Percentiles rank a stretch among this genome's conserved stretches.
Evolutionary conservation across 129 eudicot genomes (phyloP).

Genomic region (Chrysanthemum seticuspe): DNA sequence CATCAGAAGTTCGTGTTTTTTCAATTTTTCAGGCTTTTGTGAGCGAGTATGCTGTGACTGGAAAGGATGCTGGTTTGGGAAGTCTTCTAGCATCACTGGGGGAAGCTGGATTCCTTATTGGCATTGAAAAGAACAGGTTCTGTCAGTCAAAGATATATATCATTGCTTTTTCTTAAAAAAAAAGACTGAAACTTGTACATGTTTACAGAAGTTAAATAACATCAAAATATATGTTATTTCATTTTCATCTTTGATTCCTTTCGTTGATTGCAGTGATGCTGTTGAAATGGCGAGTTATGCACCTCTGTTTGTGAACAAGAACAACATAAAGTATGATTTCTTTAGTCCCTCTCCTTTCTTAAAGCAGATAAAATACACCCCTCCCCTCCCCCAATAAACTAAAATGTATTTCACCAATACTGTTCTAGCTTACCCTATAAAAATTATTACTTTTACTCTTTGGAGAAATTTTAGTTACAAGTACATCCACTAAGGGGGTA

Average conservation of each 20-base stretch:
- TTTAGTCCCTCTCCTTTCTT: neutral
- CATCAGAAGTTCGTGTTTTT: neutral
- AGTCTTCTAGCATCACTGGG: constrained; percentile 84
- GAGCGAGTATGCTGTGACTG: constrained; percentile 97
- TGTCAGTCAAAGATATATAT: no score
- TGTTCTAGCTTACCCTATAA: no score
- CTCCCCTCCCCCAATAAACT: no score
- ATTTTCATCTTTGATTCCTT: neutral
- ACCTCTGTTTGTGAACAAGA: constrained; percentile 71
- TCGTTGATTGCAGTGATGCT: constrained; percentile 53
- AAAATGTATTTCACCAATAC: no score
- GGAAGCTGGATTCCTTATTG: constrained; percentile 93
- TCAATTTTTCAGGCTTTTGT: constrained; percentile 78
- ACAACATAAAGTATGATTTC: constrained; percentile 50
- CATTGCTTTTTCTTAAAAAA: neutral
- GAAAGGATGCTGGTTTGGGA: constrained; percentile 80
- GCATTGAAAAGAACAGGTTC: constrained; percentile 87
- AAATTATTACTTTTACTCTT: neutral
- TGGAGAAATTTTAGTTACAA: constrained; percentile 4
- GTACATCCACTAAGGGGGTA: no score
- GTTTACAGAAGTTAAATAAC: neutral
- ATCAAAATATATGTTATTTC: neutral
- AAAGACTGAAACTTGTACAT: neutral
- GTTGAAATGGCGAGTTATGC: constrained; percentile 97
- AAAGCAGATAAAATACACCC: no score